Evolutionary conservation across 2,329 filamentous ascomycete genomes (phyloP), one percentile per base, ranked within the genome.

Genomic region (Falciphora oryzae): DNA sequence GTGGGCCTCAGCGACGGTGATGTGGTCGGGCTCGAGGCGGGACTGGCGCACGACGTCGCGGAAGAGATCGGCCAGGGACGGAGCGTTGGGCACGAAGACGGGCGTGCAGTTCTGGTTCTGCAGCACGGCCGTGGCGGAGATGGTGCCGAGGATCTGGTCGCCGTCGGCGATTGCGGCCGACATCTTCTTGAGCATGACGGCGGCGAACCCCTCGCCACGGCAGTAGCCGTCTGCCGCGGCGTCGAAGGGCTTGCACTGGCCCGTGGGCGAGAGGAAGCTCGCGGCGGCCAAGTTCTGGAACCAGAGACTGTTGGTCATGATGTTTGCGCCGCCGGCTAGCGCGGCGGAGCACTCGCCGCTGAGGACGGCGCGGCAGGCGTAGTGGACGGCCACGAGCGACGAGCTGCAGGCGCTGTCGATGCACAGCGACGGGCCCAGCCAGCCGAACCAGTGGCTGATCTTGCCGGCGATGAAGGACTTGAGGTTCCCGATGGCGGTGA

Each of bases 171-270:
- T 56, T 0, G 83, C 83, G 44, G 74, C 71, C 1, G 74, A 71
- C 0, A 84, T 71, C 18, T 69, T 74, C 73, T 85, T 85, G 0
- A 86, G 67, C 1, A 83, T 68, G 0, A 86, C 70, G 0, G 73
- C 69, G 0, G 69, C 79, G 7, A 77, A 70, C 0, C 78, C 83
- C 60, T 86, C 83, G 1, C 77, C 83, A 5, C 83, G 75, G 6
- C 77, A 82, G 66, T 85, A 86, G 0, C 83, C 84, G 65, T 82
- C 76, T 11, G 69, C 73, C 1, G 50, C 27, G 0, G 65, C 65
- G 31, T 74, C 73, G 61, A 76, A 76, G 1, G 74, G 68, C 66
- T 73, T 74, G 63, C 72, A 75, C 60, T 70, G 68, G 0, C 75
- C 75, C 0, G 73, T 72, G 4, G 69, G 67, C 57, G 70, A 72